Percentiles rank a stretch among this genome's conserved stretches.
These are phyloP conservation scores for Pichia sp. DNA, from an alignment of 1,139 yeast genomes.

Conservation along the genomic window DNA sequence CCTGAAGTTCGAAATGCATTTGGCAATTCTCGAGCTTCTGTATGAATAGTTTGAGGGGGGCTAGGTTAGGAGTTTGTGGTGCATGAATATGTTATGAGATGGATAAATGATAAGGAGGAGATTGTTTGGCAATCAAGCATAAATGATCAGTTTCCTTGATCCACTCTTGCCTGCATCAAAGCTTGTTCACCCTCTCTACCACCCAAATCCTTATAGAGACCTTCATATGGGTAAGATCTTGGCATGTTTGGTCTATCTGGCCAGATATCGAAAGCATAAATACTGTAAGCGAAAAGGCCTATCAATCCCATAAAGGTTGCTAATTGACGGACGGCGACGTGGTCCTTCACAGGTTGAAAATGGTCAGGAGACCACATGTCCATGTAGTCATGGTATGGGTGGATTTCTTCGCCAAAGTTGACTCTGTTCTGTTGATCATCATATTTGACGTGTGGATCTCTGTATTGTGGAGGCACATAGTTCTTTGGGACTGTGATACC, in stretches of 20 bases:
- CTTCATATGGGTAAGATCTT: constrained; percentile 68
- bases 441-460: constrained; percentile 66
- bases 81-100: too few relatives aligned
- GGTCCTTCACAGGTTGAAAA: constrained; percentile 52
- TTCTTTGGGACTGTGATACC: constrained; percentile 41
- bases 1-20: too few relatives aligned
- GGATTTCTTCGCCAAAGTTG: constrained; percentile 66
- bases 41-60: too few relatives aligned
- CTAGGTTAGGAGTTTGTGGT: too few relatives aligned
- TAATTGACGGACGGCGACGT: constrained; percentile 49
- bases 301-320: constrained; percentile 48
- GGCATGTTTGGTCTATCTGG: constrained; percentile 77
- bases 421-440: constrained; percentile 82
- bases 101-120: too few relatives aligned
- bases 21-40: too few relatives aligned
- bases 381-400: constrained; percentile 63
- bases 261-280: constrained; percentile 41
- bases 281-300: constrained; percentile 45
- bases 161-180: constrained; percentile 32
- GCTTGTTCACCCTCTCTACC: constrained; percentile 47
- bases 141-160: constrained; percentile 16
- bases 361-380: constrained; percentile 89
- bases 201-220: constrained; percentile 68
- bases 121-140: too few relatives aligned
- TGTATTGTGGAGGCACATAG: constrained; percentile 46